Conservation (phyloP, 2,329 filamentous ascomycete species). For the Penicillium sclerotiorum region DNA sequence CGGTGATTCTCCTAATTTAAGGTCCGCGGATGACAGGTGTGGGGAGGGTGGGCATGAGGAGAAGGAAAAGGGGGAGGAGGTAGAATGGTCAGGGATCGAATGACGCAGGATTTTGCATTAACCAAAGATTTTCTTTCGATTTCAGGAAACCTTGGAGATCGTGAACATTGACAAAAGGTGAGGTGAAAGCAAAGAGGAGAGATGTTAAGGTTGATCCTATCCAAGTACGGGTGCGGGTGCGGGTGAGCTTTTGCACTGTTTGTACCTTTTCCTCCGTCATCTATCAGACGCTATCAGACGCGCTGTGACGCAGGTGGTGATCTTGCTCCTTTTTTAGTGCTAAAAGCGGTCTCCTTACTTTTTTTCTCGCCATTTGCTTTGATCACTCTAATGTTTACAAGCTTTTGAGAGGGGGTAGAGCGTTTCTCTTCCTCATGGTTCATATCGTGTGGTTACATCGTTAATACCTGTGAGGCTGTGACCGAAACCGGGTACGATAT, state of each 20-base stretch:
- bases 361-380: slow-evolving; percentile 1
- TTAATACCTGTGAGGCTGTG: too few relatives aligned
- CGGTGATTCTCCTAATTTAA: slow-evolving; percentile 1
- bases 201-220: slow-evolving; percentile 16
- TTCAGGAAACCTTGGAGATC: background rate
- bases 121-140: background rate
- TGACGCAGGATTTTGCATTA: background rate
- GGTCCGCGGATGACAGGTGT: background rate
- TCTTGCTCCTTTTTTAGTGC: slow-evolving; percentile 13
- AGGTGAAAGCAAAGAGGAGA: slow-evolving; percentile 8
- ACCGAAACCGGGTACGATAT: slow-evolving; percentile 17
- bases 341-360: background rate
- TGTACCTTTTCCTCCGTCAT: slow-evolving; percentile 23
- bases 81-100: background rate
- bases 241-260: slow-evolving; percentile 35
- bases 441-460: background rate
- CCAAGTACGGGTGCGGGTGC: slow-evolving; percentile 16
- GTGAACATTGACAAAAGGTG: background rate
- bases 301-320: slow-evolving; percentile 34
- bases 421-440: slow-evolving; percentile 1
- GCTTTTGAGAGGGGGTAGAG: background rate
- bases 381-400: background rate
- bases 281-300: slow-evolving; percentile 14
- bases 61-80: background rate
- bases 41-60: slow-evolving; percentile 1